These are phyloP conservation scores for Angomonas ambiguus DNA, from an alignment of 208 protist genomes.

Conservation along the genomic window DNA sequence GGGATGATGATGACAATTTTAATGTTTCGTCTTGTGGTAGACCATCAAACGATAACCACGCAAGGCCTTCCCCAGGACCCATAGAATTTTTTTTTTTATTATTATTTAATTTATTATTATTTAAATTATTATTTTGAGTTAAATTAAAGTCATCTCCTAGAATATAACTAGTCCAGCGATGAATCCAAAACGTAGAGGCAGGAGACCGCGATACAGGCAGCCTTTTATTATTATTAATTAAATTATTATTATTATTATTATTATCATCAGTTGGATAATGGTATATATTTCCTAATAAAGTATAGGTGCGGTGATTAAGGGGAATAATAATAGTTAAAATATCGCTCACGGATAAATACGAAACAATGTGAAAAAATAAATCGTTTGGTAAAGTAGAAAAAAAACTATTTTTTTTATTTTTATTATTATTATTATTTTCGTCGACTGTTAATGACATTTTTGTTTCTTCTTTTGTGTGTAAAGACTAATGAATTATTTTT, in stretches of 20 bases:
- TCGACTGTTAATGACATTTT: background rate
- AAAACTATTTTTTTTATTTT: background rate
- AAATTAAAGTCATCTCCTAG: too few species aligned
- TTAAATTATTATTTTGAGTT: too few species aligned
- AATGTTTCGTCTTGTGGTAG: too few species aligned
- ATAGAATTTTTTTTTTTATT: too few species aligned
- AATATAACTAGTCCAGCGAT: background rate
- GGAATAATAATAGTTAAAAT: background rate
- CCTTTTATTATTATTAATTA: background rate
- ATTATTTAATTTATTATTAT: too few species aligned
- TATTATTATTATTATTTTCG: background rate
- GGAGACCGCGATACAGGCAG: too few species aligned
- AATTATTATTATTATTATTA: background rate
- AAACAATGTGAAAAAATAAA: background rate
- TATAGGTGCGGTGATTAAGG: background rate
- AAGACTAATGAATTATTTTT: background rate
- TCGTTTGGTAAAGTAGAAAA: background rate
- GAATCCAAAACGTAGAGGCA: background rate
- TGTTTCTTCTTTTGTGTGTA: background rate
- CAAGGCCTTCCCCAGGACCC: too few species aligned
- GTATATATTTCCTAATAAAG: background rate
- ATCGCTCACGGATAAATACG: slow-evolving; percentile 1
- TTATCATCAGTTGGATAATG: background rate
- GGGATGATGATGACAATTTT: too few species aligned
- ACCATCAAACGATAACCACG: too few species aligned